phyloP scores from a whole-genome alignment of 129 eudicot species.

The Centella asiatica region DNA sequence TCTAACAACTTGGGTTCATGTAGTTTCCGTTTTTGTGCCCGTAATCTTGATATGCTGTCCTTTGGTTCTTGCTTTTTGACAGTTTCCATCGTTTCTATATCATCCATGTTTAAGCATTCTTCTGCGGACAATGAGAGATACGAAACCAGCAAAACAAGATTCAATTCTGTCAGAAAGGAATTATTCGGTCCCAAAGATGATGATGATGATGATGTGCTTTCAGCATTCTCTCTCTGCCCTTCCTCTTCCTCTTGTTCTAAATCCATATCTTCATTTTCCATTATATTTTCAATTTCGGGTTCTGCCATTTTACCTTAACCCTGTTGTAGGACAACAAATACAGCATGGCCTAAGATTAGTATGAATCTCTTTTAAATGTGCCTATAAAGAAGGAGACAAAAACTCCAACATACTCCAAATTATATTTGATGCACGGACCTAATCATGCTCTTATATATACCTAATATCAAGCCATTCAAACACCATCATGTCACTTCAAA shows the following conservation, averaged over 20 bases:
- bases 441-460: too few relatives aligned
- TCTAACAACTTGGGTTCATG: conserved; percentile 21
- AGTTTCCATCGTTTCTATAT: conserved; percentile 5
- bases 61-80: conserved; percentile 6
- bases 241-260: not conserved
- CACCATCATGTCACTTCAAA: too few relatives aligned
- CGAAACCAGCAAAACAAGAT: conserved; percentile 35
- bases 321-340: not conserved
- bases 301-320: not conserved
- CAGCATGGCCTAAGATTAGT: not conserved
- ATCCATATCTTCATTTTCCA: not conserved
- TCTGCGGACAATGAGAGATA: conserved; percentile 28
- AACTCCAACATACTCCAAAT: too few relatives aligned
- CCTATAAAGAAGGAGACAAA: too few relatives aligned
- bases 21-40: conserved; percentile 3
- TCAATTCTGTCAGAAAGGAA: conserved; percentile 22
- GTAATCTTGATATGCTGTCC: conserved; percentile 4
- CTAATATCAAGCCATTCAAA: too few relatives aligned
- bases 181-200: not conserved
- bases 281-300: not conserved
- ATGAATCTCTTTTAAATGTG: too few relatives aligned
- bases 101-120: conserved; percentile 18
- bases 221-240: conserved; percentile 7
- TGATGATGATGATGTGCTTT: not conserved
- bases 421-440: too few relatives aligned